Percentiles rank a stretch among this genome's conserved stretches.
These are phyloP conservation scores for Cucurbita moschata DNA, from an alignment of 306 rosid genomes.

Conservation along the genomic window DNA sequence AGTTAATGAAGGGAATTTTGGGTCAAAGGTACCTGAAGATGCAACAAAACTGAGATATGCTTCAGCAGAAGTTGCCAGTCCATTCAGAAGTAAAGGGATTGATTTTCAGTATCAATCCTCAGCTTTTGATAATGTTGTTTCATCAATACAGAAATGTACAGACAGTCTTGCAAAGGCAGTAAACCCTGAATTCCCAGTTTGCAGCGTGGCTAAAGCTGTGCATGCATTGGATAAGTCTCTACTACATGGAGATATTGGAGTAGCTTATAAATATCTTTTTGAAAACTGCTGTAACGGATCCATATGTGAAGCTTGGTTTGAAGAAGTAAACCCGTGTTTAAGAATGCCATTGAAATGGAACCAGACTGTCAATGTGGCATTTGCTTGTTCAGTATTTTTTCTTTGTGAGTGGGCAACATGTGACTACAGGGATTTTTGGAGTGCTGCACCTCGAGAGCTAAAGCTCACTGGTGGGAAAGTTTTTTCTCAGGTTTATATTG, in stretches of 20 bases:
- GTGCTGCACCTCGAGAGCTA: conserved; percentile 37
- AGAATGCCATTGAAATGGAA: conserved; percentile 78
- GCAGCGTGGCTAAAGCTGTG: conserved; percentile 66
- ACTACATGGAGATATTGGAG: conserved; percentile 53
- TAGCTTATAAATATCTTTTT: conserved; percentile 53
- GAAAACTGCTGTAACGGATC: conserved; percentile 63
- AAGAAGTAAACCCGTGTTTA: conserved; percentile 65
- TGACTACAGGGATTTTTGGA: conserved; percentile 69
- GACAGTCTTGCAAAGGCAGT: conserved; percentile 66
- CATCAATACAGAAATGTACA: conserved; percentile 57
- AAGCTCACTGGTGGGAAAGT: conserved; percentile 79
- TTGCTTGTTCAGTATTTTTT: conserved; percentile 66
- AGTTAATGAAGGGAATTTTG: conserved; percentile 53
- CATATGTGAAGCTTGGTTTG: conserved; percentile 52
- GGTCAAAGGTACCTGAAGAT: conserved; percentile 43
- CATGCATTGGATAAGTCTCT: conserved; percentile 69
- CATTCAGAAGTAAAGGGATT: conserved; percentile 43
- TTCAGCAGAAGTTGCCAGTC: conserved; percentile 36
- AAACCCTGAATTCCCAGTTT: conserved; percentile 53
- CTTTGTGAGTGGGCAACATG: conserved; percentile 98
- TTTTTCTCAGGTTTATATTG: conserved; percentile 65
- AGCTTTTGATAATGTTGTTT: conserved; percentile 52
- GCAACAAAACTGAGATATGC: conserved; percentile 35
- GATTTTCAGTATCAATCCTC: conserved; percentile 58
- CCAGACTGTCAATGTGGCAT: conserved; percentile 41